phyloP scores from a whole-genome alignment of 202 grass and related monocot species.

The Sporobolus alterniflorus region DNA sequence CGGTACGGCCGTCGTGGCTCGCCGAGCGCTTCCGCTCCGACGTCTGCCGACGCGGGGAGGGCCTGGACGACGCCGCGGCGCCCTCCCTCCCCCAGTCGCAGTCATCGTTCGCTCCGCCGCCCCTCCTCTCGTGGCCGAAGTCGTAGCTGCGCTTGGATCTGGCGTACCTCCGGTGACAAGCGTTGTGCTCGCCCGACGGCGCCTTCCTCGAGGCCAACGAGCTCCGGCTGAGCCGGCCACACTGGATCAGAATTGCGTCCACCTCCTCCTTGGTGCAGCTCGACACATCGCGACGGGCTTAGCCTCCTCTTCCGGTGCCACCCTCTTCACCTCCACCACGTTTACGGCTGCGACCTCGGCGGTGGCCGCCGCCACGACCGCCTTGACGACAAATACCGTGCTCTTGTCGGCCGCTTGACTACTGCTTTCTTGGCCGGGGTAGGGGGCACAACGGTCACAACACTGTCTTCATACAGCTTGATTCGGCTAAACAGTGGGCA shows the following conservation, averaged over 20 bases:
- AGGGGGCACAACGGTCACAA: background rate
- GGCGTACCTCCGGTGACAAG: constrained; percentile 56
- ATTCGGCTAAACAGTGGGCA: too few species aligned
- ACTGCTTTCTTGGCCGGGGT: constrained; percentile 20
- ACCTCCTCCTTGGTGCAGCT: constrained; percentile 98
- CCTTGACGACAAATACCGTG: constrained; percentile 68
- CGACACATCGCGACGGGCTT: constrained; percentile 47
- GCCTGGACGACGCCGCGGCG: constrained; percentile 50
- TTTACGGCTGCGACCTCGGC: constrained; percentile 41
- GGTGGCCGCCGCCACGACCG: constrained; percentile 25
- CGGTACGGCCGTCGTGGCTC: constrained; percentile 60
- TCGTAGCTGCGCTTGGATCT: constrained; percentile 95
- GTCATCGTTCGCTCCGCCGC: constrained; percentile 45
- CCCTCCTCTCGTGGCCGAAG: constrained; percentile 74
- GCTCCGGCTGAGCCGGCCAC: constrained; percentile 91
- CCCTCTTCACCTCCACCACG: constrained; percentile 22
- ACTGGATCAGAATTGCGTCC: constrained; percentile 96
- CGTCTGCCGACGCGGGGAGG: constrained; percentile 76
- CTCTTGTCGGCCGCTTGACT: constrained; percentile 47
- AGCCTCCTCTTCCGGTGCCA: constrained; percentile 24
- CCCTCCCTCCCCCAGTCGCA: constrained; percentile 58
- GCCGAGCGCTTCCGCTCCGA: constrained; percentile 72
- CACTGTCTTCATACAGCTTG: background rate
- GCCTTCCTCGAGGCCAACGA: constrained; percentile 75
- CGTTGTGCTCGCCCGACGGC: constrained; percentile 42